phyloP scores from a whole-genome alignment of 2,329 filamentous ascomycete genomes.

The Pestalotiopsis sp. region DNA sequence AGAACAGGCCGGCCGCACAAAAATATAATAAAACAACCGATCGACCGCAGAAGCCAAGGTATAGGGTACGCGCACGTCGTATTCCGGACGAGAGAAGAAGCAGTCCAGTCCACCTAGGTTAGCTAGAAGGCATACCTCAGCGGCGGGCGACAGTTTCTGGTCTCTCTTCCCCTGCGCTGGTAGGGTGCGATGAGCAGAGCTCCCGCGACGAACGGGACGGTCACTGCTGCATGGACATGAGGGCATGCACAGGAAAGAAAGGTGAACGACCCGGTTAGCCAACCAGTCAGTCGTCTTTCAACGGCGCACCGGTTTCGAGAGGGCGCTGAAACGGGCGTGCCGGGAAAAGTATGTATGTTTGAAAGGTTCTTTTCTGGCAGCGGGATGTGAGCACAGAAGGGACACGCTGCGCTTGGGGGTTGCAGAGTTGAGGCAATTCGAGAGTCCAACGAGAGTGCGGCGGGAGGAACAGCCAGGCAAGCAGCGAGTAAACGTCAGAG shows the following conservation, averaged over 20 bases:
- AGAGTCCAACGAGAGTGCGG: neutral
- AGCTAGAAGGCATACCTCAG: neutral
- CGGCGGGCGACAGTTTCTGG: neutral
- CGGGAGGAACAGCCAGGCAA: neutral
- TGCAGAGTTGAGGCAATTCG: neutral
- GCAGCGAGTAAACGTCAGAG: neutral
- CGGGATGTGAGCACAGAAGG: neutral
- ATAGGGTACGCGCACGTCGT: neutral
- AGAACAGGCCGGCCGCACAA: neutral
- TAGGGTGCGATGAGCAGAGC: neutral
- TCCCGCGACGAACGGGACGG: neutral
- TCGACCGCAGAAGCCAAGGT: neutral
- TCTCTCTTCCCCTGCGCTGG: neutral
- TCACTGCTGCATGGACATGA: neutral
- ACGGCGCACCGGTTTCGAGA: neutral
- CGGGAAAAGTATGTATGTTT: neutral
- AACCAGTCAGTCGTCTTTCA: neutral
- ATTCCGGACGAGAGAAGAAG: neutral
- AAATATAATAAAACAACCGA: neutral
- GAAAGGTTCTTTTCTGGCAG: slow-evolving; percentile 1
- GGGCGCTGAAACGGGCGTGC: neutral
- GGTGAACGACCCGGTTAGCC: neutral
- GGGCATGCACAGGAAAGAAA: neutral
- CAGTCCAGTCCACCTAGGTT: neutral
- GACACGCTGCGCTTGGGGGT: neutral